Evolutionary conservation across 169 alveolate genomes (phyloP), one percentile per base, ranked within the genome.

Genomic region (Eimeria sp.): DNA sequence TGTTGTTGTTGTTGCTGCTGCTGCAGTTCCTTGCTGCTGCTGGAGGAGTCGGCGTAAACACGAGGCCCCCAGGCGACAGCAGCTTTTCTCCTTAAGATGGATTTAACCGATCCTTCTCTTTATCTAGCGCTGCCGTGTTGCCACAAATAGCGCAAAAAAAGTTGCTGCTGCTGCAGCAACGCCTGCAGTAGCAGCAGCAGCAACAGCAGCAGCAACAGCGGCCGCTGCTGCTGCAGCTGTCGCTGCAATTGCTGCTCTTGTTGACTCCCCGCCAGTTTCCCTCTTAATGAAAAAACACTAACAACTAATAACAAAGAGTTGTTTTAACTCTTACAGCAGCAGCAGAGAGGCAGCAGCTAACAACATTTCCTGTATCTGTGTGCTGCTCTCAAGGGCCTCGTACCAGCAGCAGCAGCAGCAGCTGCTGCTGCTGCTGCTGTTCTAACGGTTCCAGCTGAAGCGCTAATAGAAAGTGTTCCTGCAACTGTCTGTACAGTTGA

Each of bases 141-240:
- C 65, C 20, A 76, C 87, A 43, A 34, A 47, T 76, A 76, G 47
- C 43, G 47, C 83, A 72, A 72, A 72, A 34, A 34, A 34, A 34
- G 40, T 34, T 34, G 40, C 40, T 34, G 40, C 40, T 34, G 83
- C 9, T 4, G 83, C 83, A 72, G 83, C 83, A 72, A 47, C 83
- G 27, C 0, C 83, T n/a, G 47, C 49, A 34, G 49, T 51, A 34
- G 83, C 83, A 34, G 49, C 82, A 72, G 49, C 82, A 72, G 20
- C 82, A 72, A 49, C 82, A 72, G 82, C 82, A 72, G 82, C 82
- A 72, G 87, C 87, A 30, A 49, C 82, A 30, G 87, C 87, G 16
- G 57, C 87, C 7, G 61, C 87, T 9, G 87, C 87, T 11, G 65
- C 57, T 9, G 87, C 65, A 43, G 49, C 87, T 76, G 87, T 49